Percentiles rank a stretch among this genome's conserved stretches.
Conservation (phyloP, 2,329 filamentous ascomycete genomes). For the Gaeumannomyces sp. region DNA sequence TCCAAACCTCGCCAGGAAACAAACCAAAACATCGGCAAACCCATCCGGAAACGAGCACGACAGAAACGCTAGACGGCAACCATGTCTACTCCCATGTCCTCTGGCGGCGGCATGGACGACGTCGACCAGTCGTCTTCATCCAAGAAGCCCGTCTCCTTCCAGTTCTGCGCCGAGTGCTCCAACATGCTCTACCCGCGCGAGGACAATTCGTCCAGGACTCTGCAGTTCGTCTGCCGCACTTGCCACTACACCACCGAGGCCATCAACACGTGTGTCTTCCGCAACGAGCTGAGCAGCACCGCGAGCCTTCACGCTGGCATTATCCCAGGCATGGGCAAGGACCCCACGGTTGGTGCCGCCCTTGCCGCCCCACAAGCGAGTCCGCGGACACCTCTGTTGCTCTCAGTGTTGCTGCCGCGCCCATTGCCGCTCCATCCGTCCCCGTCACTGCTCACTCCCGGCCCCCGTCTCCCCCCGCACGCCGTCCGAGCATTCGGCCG, state of each 20-base stretch:
- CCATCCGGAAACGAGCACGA: background rate
- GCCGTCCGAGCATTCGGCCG: background rate
- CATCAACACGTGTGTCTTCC: slow-evolving; percentile 85
- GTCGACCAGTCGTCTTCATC: slow-evolving; percentile 37
- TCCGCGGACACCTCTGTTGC: slow-evolving; percentile 11
- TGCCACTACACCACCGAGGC: slow-evolving; percentile 89
- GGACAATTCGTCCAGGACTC: slow-evolving; percentile 72
- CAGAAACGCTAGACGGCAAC: no score
- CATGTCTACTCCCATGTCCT: slow-evolving; percentile 54
- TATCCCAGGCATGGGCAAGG: slow-evolving; percentile 91
- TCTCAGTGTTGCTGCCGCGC: slow-evolving; percentile 2
- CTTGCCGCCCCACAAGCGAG: slow-evolving; percentile 23
- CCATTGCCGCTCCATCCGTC: slow-evolving; percentile 8
- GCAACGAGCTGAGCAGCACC: slow-evolving; percentile 86
- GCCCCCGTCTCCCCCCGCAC: slow-evolving; percentile 11
- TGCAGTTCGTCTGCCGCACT: slow-evolving; percentile 94
- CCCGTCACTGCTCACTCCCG: slow-evolving; percentile 8
- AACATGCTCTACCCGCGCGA: slow-evolving; percentile 98
- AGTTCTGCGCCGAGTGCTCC: slow-evolving; percentile 97
- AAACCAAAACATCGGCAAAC: background rate
- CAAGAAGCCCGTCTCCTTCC: slow-evolving; percentile 78
- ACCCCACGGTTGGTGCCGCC: slow-evolving; percentile 87
- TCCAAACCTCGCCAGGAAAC: background rate
- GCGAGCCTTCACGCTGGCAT: slow-evolving; percentile 95
- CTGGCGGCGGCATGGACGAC: slow-evolving; percentile 11